Evolutionary conservation across 2,329 filamentous ascomycete genomes (phyloP), one percentile per base, ranked within the genome.

Genomic region (Epichloe uncinata): DNA sequence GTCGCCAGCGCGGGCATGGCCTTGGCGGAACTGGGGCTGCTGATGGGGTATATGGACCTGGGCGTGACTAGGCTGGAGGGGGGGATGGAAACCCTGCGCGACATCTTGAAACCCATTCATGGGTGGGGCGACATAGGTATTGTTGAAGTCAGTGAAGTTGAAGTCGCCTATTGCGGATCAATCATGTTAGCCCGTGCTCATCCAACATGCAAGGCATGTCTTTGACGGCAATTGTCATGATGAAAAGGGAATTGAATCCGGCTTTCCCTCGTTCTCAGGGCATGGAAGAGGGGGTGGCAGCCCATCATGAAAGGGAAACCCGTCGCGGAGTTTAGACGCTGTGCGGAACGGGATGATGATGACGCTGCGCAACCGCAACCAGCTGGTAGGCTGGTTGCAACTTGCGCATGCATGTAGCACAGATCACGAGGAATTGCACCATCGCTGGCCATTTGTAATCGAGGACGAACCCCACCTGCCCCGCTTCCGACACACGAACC

Each of bases 381-480:
- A 15, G 38, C 18, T 43, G 38, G 8, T 18, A 16, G 26, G 45
- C 22, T 26, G 22, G 18, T 30, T 26, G 18, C 35, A n/a, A 45
- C n/a, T 18, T 16, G 50, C 44, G 30, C 16, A 41, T n/a, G n/a
- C n/a, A n/a, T n/a, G n/a, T 52, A 54, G 57, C 26, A 52, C 69
- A 67, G 66, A 71, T 79, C 77, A 79, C 75, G 75, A 70, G 76
- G 65, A 75, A 80, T 81, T 72, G 74, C 77, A 74, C 72, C 75
- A 80, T 80, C 70, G 65, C 58, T 62, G 58, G 57, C 62, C 63
- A 72, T 71, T 73, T 70, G 68, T 67, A 66, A 67, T 66, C 63
- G 55, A 57, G 63, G 18, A 43, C 40, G 41, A 43, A 37, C 49
- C 52, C 45, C 20, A 16, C 36, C n/a, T 33, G 52, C 52, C 52